Evolutionary conservation across 2,329 filamentous ascomycete genomes (phyloP), one percentile per base, ranked within the genome.

Genomic region (Thermoascus crustaceus): DNA sequence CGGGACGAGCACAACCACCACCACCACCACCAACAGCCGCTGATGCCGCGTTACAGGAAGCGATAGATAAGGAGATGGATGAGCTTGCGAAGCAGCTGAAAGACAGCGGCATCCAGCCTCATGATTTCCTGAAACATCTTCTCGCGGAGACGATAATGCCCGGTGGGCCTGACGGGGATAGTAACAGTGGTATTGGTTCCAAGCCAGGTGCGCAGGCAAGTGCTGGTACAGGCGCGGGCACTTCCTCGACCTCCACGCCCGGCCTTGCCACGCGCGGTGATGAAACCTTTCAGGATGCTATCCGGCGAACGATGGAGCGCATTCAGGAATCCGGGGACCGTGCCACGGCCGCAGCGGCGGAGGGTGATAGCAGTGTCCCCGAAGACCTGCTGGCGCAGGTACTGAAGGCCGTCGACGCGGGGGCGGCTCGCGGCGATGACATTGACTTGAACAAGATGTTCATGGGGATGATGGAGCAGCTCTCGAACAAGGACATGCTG

Each of bases 401-500:
- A 69, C 73, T 98, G 53, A 91, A 91, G 60, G 84, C 91, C 43
- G 80, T 95, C 66, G 82, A 85, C 52, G 73, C 75, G 14, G 72
- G 77, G 5, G 73, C 72, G 16, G 60, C 68, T 1, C 68, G 63
- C 4, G 69, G 60, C 0, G 65, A 68, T 40, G 86, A 95, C 38
- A 87, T 91, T 50, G 87, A 94, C 49, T 84, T 96, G 52, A 87
- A 85, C 38, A 89, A 94, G 66, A 86, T 96, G 78, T 75, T 98
- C 40, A 78, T 94, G 73, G 85, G 84, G 35, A 94, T 96, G 86
- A 96, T 98, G 89, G 86, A 96, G 65, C 88, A 98, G 61, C 73
- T 98, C 44, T 96, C 91, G 3, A 94, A 94, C 62, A 96, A 94
- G 68, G 91, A 96, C 49, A 95, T 98, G 44, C 66, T 98, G 33